Conservation (phyloP, 345 rosid species). For the Euphorbia pulcherrima region DNA sequence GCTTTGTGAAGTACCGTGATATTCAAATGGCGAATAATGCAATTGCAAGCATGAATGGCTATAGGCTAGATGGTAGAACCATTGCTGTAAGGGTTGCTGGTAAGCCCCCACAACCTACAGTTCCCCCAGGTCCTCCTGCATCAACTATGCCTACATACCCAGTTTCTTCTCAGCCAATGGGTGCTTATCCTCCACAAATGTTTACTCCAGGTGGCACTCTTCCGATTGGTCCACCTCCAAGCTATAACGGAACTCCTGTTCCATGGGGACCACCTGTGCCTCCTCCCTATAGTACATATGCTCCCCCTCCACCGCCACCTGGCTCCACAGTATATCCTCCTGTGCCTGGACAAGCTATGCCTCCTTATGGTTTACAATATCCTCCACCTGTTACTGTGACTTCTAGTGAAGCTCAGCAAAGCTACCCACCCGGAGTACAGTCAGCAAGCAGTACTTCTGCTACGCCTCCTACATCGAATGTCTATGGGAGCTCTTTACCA, state of each 20-base stretch:
- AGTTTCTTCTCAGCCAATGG: constrained; percentile 53
- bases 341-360: constrained; percentile 80
- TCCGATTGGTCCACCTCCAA: constrained; percentile 39
- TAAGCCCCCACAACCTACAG: constrained; percentile 78
- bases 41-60: constrained; percentile 77
- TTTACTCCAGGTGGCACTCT: constrained; percentile 68
- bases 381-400: constrained; percentile 49
- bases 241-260: constrained; percentile 40
- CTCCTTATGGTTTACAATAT: constrained; percentile 79
- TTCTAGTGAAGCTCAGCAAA: constrained; percentile 66
- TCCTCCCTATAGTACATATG: constrained; percentile 67
- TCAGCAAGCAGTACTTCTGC: constrained; percentile 56
- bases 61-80: constrained; percentile 74
- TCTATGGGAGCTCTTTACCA: constrained; percentile 43
- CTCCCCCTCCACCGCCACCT: constrained; percentile 70
- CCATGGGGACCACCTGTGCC: constrained; percentile 96
- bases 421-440: constrained; percentile 86
- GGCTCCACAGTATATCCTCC: constrained; percentile 65
- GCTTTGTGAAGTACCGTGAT: constrained; percentile 85
- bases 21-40: constrained; percentile 87
- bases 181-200: constrained; percentile 77
- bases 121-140: constrained; percentile 73
- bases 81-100: constrained; percentile 97
- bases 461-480: constrained; percentile 47
- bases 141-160: constrained; percentile 58